Evolutionary conservation across 2,329 filamentous ascomycete species (phyloP).

Genomic region (Cryphonectria carpinicola): DNA sequence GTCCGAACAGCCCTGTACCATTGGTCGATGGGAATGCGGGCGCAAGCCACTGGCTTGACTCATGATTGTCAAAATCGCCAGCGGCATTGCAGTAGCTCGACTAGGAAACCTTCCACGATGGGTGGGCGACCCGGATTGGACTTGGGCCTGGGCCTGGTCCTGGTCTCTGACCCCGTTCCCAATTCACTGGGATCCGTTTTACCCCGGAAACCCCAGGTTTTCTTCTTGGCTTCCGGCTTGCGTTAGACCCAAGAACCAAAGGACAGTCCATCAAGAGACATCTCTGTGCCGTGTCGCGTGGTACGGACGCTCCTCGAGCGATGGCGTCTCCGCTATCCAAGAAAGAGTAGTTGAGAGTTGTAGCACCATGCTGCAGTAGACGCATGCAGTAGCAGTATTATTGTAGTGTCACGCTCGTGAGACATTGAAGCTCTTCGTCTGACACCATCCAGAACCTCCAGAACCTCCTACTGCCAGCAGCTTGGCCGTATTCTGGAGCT

Average conservation of each 20-base stretch:
- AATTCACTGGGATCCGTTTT: constrained; percentile 14
- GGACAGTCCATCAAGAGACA: not conserved
- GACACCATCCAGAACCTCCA: not conserved
- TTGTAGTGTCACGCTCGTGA: not conserved
- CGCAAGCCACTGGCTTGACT: constrained; percentile 1
- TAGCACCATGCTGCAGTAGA: not conserved
- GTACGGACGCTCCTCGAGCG: not conserved
- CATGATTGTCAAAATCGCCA: not conserved
- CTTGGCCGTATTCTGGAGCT: not conserved
- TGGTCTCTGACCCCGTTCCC: constrained; percentile 1
- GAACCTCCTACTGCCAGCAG: constrained; percentile 1
- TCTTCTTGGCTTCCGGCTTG: not conserved
- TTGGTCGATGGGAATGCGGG: not conserved
- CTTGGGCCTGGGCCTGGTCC: not conserved
- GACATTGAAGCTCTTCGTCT: not conserved
- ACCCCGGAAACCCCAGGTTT: constrained; percentile 21
- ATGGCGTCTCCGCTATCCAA: not conserved
- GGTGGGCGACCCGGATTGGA: not conserved
- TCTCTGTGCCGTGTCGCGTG: not conserved
- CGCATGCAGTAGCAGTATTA: constrained; percentile 3
- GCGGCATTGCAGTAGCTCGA: constrained; percentile 3
- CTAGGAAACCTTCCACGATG: not conserved
- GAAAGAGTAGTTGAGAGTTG: not conserved
- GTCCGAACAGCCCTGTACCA: not conserved
- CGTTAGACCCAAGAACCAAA: not conserved